Base-by-base conservation (phyloP, 1,284 basidiomycete genomes). In the Marasmius tenuissimus region DNA sequence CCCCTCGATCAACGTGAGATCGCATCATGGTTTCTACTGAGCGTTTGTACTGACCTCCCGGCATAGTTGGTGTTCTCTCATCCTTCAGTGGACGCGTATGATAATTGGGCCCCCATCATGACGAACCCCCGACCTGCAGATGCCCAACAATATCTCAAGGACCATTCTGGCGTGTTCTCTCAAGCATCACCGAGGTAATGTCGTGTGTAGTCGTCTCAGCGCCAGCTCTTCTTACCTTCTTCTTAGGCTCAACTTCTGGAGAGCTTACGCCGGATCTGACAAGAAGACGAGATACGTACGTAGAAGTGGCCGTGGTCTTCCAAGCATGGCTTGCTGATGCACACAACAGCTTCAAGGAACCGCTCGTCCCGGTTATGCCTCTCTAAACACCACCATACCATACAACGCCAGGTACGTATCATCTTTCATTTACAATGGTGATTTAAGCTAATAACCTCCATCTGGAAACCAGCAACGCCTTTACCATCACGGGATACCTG, bases 81-180 rank as follows among this genome's bases (percentile, higher is more conserved):
- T 67, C 86, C 86, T 4, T 77, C 72, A 45, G 78, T 87, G 59
- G 82, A 88, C 70, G 79, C 84, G 1, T 87, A 87, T 64, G 83
- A 86, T n/a, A 87, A 88, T 70, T 88, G 86, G 86, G 82, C 80
- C 4, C 65, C 78, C 52, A 82, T 88, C 8, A 86, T 81, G 81
- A 73, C 71, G 27, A 73, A 75, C 68, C 86, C 86, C 9, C 78
- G 81, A 20, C 68, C 80, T 8, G 83, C 84, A 3, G 86, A 88
- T 68, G 79, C 81, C 14, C 72, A 75, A 7, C 84, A 85, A 67
- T 88, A 87, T 66, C 71, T 85, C 20, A 69, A 71, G 45, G 72
- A 72, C 64, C 81, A 80, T 61, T 80, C 84, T 20, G 86, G 86
- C 45, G 80, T 87, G 47, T 79, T 88, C 59, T 80, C 86, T 0